Base-by-base conservation (phyloP, 768 basidiomycete species). In the Sarcodon sp. region DNA sequence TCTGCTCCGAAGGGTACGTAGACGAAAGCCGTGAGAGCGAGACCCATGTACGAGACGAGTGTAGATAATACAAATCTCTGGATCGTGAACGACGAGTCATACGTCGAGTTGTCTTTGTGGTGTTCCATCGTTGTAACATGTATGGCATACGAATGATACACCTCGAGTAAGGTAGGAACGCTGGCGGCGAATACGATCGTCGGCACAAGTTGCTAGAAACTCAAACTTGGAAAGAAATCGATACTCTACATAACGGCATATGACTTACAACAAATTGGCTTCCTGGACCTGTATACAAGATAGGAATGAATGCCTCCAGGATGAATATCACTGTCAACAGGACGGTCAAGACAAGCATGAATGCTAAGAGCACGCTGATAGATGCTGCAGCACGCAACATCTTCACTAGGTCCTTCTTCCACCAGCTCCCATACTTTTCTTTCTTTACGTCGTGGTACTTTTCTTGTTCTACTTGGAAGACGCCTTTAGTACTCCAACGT, bases 1-100 rank as follows among this genome's bases (percentile, higher is more conserved):
- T 75, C 74, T 59, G 84, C 84, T 32, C 92, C 92, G 53, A 93
- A 96, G 0, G 92, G 92, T 4, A 94, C 87, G 61, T 98, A 99
- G 46, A 96, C 77, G 59, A 92, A 97, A 12, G 93, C 91, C 12
- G 85, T 88, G 11, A 98, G 77, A 6, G 77, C 80, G n/a, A 99
- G 75, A 37, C 87, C 85, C 45, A 92, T 79, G 61, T 93, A 98
- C 0, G 94, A 86, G 15, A 93, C 90, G 59, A 97, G 76, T 0
- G 86, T 80, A 33, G 84, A 83, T 46, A 98, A 73, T 1, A 84
- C 79, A 59, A 98, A 99, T 3, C 87, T 85, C 64, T 97, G 98
- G 60, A 86, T 69, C 13, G 92, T 91, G 21, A 96, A 71, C 12
- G 87, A 88, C 6, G 79, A 75, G 49, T 79, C 76, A 59, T 89